Percentiles rank a stretch among this genome's conserved stretches.
Evolutionary conservation across 2,329 filamentous ascomycete genomes (phyloP).

Genomic region (Cadophora malorum): DNA sequence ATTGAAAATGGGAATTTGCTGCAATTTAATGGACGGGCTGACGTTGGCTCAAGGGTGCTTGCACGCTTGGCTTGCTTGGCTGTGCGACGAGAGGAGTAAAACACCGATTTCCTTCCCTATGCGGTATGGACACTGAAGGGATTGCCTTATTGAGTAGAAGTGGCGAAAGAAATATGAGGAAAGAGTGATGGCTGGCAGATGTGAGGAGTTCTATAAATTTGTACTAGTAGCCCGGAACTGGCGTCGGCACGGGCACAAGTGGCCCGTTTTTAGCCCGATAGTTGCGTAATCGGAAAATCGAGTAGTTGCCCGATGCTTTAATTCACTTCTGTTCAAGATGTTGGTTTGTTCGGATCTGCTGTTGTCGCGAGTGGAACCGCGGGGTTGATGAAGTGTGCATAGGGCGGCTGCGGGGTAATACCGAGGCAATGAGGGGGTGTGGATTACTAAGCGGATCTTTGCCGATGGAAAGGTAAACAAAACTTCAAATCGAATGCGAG

Average conservation of each 20-base stretch:
- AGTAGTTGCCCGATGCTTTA: background rate
- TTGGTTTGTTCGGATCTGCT: background rate
- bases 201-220: background rate
- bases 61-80: background rate
- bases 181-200: background rate
- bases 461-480: background rate
- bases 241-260: background rate
- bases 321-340: background rate
- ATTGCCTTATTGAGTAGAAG: no score
- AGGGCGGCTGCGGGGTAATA: background rate
- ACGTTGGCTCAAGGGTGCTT: background rate
- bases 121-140: no score
- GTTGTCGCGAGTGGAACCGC: background rate
- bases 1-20: background rate
- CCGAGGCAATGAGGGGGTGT: constrained; percentile 6
- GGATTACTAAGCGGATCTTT: background rate
- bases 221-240: background rate
- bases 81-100: background rate
- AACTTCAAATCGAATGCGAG: background rate
- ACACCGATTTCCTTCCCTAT: no score
- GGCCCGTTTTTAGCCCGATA: background rate
- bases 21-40: background rate
- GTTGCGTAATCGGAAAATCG: background rate
- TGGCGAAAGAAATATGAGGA: background rate
- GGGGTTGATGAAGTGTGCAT: background rate